A percentile compares a stretch with the other conserved stretches of the same genome.
phyloP scores from a whole-genome alignment of 495 filamentous ascomycete genomes.

The Neurospora tetrasperma region DNA sequence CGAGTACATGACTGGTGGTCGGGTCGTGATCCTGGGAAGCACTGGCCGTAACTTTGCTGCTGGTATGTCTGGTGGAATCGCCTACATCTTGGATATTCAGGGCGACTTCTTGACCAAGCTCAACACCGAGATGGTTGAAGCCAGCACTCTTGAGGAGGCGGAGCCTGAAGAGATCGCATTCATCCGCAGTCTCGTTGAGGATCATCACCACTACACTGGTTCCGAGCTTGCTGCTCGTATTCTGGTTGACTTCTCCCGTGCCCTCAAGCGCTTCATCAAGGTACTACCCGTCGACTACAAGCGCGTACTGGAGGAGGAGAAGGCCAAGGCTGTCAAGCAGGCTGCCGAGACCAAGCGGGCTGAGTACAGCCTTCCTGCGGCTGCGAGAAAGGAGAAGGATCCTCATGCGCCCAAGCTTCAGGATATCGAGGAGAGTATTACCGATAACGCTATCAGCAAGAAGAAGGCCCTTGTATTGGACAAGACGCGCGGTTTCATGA shows the following conservation, averaged over 20 bases:
- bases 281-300: slow-evolving; percentile 96
- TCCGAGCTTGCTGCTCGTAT: slow-evolving; percentile 94
- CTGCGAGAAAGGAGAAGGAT: slow-evolving; percentile 48
- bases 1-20: slow-evolving; percentile 99
- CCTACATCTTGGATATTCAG: slow-evolving; percentile 89
- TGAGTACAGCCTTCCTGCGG: slow-evolving; percentile 70
- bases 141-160: slow-evolving; percentile 69
- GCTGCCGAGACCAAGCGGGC: slow-evolving; percentile 71
- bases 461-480: slow-evolving; percentile 92
- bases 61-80: slow-evolving; percentile 99
- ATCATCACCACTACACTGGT: slow-evolving; percentile 98
- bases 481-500: slow-evolving; percentile 99
- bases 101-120: slow-evolving; percentile 90
- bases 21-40: slow-evolving; percentile 77
- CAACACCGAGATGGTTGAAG: slow-evolving; percentile 98
- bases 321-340: slow-evolving; percentile 72
- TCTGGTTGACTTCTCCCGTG: slow-evolving; percentile 92
- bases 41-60: slow-evolving; percentile 99
- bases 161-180: slow-evolving; percentile 79
- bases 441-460: slow-evolving; percentile 79
- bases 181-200: slow-evolving; percentile 88
- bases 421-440: slow-evolving; percentile 92
- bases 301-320: slow-evolving; percentile 80
- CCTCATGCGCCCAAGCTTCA: slow-evolving; percentile 73
- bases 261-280: slow-evolving; percentile 87